Conservation (phyloP, 331 rosid genomes). For the Phaseolus coccineus region DNA sequence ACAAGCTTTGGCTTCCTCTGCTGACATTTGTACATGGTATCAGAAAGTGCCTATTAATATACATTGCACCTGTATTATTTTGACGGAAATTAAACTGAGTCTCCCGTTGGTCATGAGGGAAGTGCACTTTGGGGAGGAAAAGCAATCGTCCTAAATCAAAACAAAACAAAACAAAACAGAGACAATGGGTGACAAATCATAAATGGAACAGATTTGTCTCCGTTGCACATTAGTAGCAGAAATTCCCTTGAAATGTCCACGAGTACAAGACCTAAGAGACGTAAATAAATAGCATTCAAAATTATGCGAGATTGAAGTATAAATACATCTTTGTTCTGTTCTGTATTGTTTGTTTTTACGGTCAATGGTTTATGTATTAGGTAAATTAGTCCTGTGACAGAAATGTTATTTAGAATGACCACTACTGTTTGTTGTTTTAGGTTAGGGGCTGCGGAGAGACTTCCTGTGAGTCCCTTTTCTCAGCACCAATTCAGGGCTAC, state of each 20-base stretch:
- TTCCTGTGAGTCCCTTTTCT: slow-evolving; percentile 85
- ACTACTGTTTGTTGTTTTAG: slow-evolving; percentile 51
- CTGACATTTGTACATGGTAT: slow-evolving; percentile 2
- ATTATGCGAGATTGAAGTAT: slow-evolving; percentile 19
- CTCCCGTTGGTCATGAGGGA: not conserved
- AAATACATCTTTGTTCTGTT: not conserved
- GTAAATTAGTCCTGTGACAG: not conserved
- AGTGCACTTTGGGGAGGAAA: not conserved
- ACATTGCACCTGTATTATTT: not conserved
- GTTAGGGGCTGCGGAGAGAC: slow-evolving; percentile 96
- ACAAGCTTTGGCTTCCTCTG: slow-evolving; percentile 17
- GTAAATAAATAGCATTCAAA: slow-evolving; percentile 18
- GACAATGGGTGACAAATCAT: not conserved
- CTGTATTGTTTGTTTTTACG: not conserved
- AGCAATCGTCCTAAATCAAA: not conserved
- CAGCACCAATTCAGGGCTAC: slow-evolving; percentile 94
- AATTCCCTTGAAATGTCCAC: slow-evolving; percentile 23
- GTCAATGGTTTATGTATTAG: slow-evolving; percentile 1
- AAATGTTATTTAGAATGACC: slow-evolving; percentile 23
- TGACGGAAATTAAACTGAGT: not conserved
- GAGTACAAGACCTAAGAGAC: not conserved
- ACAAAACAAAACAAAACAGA: not conserved
- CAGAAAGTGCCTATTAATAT: slow-evolving; percentile 19
- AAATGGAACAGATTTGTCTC: not conserved
- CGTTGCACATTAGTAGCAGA: slow-evolving; percentile 19